A percentile compares a stretch with the other conserved stretches of the same genome.
phyloP scores from a whole-genome alignment of 2,329 filamentous ascomycete genomes.

The Calonectria montana region DNA sequence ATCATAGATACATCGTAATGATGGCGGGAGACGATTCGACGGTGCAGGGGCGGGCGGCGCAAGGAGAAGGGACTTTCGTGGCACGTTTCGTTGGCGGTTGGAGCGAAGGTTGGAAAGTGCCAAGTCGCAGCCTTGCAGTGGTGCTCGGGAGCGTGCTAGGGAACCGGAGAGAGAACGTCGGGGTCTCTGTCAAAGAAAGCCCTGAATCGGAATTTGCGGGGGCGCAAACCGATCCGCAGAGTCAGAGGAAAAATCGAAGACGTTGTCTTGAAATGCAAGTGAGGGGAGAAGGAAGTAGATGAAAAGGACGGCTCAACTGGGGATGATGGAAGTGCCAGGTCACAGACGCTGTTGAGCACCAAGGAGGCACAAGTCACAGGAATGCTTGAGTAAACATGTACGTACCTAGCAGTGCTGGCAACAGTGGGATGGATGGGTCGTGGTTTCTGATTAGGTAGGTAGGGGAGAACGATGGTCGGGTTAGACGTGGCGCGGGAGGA shows the following conservation, averaged over 20 bases:
- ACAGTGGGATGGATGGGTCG: not conserved
- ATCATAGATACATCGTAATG: slow-evolving; percentile 37
- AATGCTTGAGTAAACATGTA: slow-evolving; percentile 2
- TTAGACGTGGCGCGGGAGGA: slow-evolving; percentile 11
- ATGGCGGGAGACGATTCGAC: slow-evolving; percentile 12
- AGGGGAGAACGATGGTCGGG: not conserved
- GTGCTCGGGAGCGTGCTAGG: slow-evolving; percentile 11
- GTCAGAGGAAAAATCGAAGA: slow-evolving; percentile 21
- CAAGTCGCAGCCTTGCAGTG: slow-evolving; percentile 18
- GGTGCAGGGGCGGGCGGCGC: slow-evolving; percentile 13
- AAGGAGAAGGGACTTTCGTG: slow-evolving; percentile 20
- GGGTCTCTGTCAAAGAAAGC: slow-evolving; percentile 53
- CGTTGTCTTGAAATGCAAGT: slow-evolving; percentile 27
- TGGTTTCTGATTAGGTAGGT: slow-evolving; percentile 20
- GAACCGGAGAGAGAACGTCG: slow-evolving; percentile 45
- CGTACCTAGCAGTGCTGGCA: not conserved
- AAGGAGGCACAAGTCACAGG: not conserved
- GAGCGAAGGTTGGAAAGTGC: slow-evolving; percentile 26
- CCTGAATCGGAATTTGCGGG: slow-evolving; percentile 24
- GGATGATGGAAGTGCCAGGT: slow-evolving; percentile 26
- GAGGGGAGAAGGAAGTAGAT: slow-evolving; percentile 23
- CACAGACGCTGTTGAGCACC: not conserved
- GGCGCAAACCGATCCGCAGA: slow-evolving; percentile 14
- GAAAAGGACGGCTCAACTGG: slow-evolving; percentile 16
- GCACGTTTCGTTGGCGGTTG: slow-evolving; percentile 24